Conservation (phyloP, 345 rosid genomes). For the Lepidium africanum region DNA sequence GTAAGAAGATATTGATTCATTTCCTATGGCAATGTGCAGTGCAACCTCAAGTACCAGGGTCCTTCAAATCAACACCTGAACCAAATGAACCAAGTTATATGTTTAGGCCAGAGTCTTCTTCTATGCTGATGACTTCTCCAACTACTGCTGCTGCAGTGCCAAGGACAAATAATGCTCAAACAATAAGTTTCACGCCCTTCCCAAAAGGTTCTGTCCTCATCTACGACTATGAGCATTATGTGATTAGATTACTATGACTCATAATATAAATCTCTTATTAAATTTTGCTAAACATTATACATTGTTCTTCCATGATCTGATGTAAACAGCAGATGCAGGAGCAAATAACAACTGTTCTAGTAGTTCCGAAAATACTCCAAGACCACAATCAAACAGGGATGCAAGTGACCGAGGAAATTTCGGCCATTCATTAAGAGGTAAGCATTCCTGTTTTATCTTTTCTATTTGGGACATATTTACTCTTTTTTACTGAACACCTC, state of each 20-base stretch:
- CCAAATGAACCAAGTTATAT: conserved; percentile 41
- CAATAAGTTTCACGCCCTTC: conserved; percentile 36
- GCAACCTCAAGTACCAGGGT: conserved; percentile 35
- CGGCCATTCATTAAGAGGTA: conserved; percentile 58
- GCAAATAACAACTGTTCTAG: conserved; percentile 51
- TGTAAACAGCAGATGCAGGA: conserved; percentile 29
- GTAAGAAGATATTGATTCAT: conserved; percentile 3
- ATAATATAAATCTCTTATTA: not conserved
- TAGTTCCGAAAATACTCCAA: conserved; percentile 58
- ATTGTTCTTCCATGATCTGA: not conserved
- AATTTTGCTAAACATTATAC: not conserved
- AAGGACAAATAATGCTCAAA: conserved; percentile 44
- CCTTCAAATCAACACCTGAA: conserved; percentile 44
- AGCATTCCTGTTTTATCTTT: not conserved
- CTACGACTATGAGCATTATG: not conserved
- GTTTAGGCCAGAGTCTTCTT: conserved; percentile 47
- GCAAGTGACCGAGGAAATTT: conserved; percentile 42
- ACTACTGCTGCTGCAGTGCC: conserved; percentile 38
- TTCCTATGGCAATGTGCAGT: conserved; percentile 31
- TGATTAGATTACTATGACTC: too few species aligned
- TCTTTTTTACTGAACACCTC: not conserved
- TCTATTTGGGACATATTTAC: not conserved
- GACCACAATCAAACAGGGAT: conserved; percentile 34
- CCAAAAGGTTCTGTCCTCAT: conserved; percentile 38
- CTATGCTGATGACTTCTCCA: conserved; percentile 45